A percentile compares a stretch with the other conserved stretches of the same genome.
These are phyloP conservation scores for Solanum pinnatisectum DNA, from an alignment of 257 asterid species.

Conservation along the genomic window DNA sequence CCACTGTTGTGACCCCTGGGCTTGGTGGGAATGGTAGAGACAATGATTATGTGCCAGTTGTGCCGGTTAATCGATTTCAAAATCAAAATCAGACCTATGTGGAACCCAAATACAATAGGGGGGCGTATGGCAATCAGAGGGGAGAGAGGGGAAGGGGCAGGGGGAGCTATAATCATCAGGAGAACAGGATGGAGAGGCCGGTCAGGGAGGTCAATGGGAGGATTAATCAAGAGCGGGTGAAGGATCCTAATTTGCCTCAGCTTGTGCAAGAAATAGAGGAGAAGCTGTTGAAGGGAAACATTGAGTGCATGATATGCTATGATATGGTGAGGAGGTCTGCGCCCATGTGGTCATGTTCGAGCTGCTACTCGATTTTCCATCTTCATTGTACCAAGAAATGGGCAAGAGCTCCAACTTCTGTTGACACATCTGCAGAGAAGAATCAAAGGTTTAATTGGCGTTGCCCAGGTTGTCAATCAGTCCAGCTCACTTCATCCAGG, in stretches of 20 bases:
- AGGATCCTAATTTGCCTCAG: slow-evolving; percentile 55
- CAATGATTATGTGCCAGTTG: slow-evolving; percentile 13
- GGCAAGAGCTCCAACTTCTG: slow-evolving; percentile 98
- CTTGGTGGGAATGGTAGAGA: slow-evolving; percentile 15
- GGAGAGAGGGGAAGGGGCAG: slow-evolving; percentile 4
- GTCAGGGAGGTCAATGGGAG: slow-evolving; percentile 22
- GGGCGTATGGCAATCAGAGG: slow-evolving; percentile 23
- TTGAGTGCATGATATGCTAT: slow-evolving; percentile 99
- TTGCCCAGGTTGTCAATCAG: slow-evolving; percentile 97
- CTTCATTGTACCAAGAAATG: slow-evolving; percentile 81
- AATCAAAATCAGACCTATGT: slow-evolving; percentile 12
- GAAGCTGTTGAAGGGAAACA: slow-evolving; percentile 61
- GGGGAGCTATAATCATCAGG: background rate
- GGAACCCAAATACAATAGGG: slow-evolving; percentile 28
- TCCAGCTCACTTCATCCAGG: slow-evolving; percentile 76
- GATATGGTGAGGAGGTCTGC: slow-evolving; percentile 94
- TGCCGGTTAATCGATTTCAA: slow-evolving; percentile 1
- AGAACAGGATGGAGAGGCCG: slow-evolving; percentile 27
- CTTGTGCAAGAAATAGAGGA: slow-evolving; percentile 97
- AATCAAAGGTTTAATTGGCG: slow-evolving; percentile 90
- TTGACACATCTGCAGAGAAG: slow-evolving; percentile 73
- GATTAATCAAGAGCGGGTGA: slow-evolving; percentile 12
- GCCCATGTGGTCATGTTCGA: slow-evolving; percentile 86
- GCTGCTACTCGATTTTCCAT: slow-evolving; percentile 91
- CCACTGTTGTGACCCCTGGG: slow-evolving; percentile 4